Conservation (phyloP, 2,329 filamentous ascomycete genomes). For the Sporothrix mexicana region DNA sequence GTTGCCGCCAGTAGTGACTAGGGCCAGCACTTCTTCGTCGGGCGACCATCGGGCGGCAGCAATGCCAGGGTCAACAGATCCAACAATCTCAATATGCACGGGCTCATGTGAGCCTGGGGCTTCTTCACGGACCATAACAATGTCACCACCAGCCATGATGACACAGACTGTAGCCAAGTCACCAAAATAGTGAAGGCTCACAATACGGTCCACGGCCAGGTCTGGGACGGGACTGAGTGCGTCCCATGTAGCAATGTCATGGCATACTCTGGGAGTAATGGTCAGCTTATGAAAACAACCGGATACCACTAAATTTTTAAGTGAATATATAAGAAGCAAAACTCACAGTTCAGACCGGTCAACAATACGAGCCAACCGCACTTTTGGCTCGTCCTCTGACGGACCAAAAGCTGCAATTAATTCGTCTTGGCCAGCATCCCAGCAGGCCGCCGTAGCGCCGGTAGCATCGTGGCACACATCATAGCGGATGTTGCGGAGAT, state of each 20-base stretch:
- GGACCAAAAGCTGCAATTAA: constrained; percentile 86
- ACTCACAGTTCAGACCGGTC: constrained; percentile 37
- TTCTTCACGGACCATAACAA: constrained; percentile 81
- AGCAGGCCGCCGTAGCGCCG: constrained; percentile 76
- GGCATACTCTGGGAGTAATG: constrained; percentile 38
- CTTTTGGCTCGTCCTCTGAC: constrained; percentile 68
- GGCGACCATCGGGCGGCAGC: constrained; percentile 90
- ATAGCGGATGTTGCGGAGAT: constrained; percentile 79
- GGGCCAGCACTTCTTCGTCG: constrained; percentile 86
- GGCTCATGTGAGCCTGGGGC: constrained; percentile 57
- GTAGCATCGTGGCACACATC: constrained; percentile 66
- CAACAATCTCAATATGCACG: constrained; percentile 91
- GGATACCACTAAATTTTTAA: too few species aligned
- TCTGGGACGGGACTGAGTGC: constrained; percentile 80
- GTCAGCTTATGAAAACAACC: not conserved
- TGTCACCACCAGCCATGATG: constrained; percentile 87
- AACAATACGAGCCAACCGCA: constrained; percentile 70
- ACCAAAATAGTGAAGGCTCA: constrained; percentile 83
- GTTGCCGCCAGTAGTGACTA: constrained; percentile 75
- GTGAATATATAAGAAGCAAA: not conserved
- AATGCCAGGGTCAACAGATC: constrained; percentile 91
- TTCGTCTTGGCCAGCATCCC: constrained; percentile 81
- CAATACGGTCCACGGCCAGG: constrained; percentile 73
- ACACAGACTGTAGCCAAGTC: constrained; percentile 80
- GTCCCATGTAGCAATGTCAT: constrained; percentile 82